Evolutionary conservation across 2,329 filamentous ascomycete species (phyloP).

Genomic region (Grosmannia serpens): DNA sequence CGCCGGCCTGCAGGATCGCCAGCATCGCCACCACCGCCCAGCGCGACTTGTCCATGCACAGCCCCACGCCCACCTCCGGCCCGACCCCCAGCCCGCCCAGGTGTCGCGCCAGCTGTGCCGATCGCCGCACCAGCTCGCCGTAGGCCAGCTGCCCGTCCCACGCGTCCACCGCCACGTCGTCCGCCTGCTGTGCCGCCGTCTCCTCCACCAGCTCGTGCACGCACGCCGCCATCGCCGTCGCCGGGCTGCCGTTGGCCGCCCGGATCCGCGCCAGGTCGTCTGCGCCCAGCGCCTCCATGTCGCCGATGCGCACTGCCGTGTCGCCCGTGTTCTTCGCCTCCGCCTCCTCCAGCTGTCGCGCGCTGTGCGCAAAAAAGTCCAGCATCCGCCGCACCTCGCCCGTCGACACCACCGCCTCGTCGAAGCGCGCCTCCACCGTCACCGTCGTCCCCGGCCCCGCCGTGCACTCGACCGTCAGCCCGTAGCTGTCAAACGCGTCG

Average conservation of each 20-base stretch:
- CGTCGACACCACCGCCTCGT: background rate
- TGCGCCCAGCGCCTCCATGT: background rate
- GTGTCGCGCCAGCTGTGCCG: constrained; percentile 9
- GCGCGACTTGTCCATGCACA: constrained; percentile 59
- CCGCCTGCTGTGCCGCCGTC: constrained; percentile 8
- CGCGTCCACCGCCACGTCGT: constrained; percentile 17
- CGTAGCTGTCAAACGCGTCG: background rate
- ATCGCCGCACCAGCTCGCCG: constrained; percentile 24
- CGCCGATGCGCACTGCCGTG: too few species aligned
- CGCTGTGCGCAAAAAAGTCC: too few species aligned
- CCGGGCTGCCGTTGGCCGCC: background rate
- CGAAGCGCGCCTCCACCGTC: background rate
- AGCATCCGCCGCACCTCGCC: too few species aligned
- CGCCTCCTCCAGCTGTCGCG: too few species aligned
- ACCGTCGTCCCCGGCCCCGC: background rate
- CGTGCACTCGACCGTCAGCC: background rate
- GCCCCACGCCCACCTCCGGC: constrained; percentile 46
- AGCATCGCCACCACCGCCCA: constrained; percentile 60
- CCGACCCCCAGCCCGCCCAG: constrained; percentile 30
- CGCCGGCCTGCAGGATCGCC: constrained; percentile 45
- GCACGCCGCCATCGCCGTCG: background rate
- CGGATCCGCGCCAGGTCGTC: background rate
- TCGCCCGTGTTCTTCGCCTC: too few species aligned
- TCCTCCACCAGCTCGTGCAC: constrained; percentile 3
- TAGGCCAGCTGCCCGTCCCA: constrained; percentile 21